Evolutionary conservation across 164 flowering plant genomes (phyloP), one percentile per base, ranked within the genome.

Genomic region (Nymphaea colorata): DNA sequence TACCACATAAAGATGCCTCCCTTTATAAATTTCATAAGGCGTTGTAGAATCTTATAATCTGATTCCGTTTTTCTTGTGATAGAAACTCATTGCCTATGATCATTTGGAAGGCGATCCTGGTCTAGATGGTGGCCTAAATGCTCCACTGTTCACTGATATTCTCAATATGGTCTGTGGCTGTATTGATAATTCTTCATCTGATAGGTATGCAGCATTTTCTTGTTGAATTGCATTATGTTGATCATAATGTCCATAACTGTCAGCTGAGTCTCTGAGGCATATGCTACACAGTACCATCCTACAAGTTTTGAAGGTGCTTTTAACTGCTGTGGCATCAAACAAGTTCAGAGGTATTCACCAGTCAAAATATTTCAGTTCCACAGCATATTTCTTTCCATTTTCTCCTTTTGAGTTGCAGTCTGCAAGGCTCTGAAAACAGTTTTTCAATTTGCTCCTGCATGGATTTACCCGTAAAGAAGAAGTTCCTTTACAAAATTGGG

Each of bases 101-200:
- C 98, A 95, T 83, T 78, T 95, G 68, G 99, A 95, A 81, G 98
- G 99, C 61, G 99, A 92, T 87, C 99, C 99, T 74, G 99, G 99
- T 76, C 70, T 90, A 65, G 98, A 88, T 59, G 89, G 87, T 68
- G 99, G 96, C 64, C 83, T 74, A 82, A 91, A 85, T 83, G 83
- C 76, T 18, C 73, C 85, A 36, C 77, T 86, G 43, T 86, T 92
- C 72, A 83, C 96, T 17, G 93, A 90, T 69, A 82, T 92, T 75
- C 85, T 95, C 68, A 92, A 79, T 77, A 88, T 86, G 90, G 85
- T 92, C 68, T 95, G 99, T 76, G 82, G 82, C 47, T 95, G 87
- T 76, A 80, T 88, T 75, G 96, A 90, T 80, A 95, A 92, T 80
- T 90, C 96, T n/a, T 85, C 99, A 62, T 76, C 90, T 66, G 99